These are phyloP conservation scores for Peronospora belbahrii DNA, from an alignment of 352 stramenopile genomes.

Conservation along the genomic window DNA sequence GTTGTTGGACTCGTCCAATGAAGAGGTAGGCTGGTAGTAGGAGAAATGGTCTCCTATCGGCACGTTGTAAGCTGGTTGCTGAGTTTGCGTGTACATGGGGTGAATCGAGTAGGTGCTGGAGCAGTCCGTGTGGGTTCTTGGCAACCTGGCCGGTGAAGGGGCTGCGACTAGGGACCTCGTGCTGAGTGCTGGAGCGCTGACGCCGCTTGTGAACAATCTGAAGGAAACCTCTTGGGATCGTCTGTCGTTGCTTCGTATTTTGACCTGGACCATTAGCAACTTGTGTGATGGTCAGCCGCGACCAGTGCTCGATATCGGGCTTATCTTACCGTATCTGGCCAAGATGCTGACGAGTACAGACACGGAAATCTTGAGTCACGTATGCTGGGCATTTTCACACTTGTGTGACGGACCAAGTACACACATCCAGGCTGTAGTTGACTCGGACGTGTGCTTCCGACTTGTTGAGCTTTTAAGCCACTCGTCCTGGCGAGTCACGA, in stretches of 20 bases:
- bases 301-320: conserved; percentile 84
- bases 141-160: conserved; percentile 88
- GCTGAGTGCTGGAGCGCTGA: conserved; percentile 74
- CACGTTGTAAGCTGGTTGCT: conserved; percentile 22
- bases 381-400: conserved; percentile 96
- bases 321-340: conserved; percentile 79
- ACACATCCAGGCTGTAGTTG: conserved; percentile 93
- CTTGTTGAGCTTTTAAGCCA: conserved; percentile 91
- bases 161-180: conserved; percentile 84
- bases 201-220: conserved; percentile 83
- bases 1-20: conserved; percentile 84
- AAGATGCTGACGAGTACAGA: conserved; percentile 92
- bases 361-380: conserved; percentile 90
- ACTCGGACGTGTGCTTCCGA: conserved; percentile 82
- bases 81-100: conserved; percentile 19
- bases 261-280: conserved; percentile 91
- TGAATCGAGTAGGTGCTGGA: conserved; percentile 75
- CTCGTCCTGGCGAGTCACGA: conserved; percentile 93
- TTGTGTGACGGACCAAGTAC: conserved; percentile 94
- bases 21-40: conserved; percentile 59
- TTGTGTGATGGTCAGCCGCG: conserved; percentile 88
- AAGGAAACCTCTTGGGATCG: conserved; percentile 82
- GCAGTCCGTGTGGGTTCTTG: conserved; percentile 90
- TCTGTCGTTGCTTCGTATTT: conserved; percentile 84
- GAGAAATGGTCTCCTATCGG: conserved; percentile 13